phyloP scores from a whole-genome alignment of 2,329 filamentous ascomycete genomes.

The Penicillium paneum region DNA sequence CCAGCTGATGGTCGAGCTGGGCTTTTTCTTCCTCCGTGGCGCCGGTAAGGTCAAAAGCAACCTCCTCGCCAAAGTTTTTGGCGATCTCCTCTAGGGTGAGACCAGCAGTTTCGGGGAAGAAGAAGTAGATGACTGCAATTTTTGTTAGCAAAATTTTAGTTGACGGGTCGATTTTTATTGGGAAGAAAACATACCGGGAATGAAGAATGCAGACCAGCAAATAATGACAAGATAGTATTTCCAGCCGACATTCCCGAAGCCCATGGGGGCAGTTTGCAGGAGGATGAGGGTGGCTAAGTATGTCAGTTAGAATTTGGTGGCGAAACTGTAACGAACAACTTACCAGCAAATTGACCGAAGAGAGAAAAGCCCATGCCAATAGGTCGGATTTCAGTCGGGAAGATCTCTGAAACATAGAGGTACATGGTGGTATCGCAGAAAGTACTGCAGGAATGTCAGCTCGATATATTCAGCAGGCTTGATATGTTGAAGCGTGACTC shows the following conservation, averaged over 20 bases:
- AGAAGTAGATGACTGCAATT: slow-evolving; percentile 43
- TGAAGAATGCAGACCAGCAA: slow-evolving; percentile 43
- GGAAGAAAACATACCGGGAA: slow-evolving; percentile 31
- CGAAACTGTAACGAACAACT: not conserved
- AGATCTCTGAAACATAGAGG: slow-evolving; percentile 47
- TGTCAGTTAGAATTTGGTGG: not conserved
- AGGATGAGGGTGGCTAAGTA: slow-evolving; percentile 46
- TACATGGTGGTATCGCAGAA: slow-evolving; percentile 50
- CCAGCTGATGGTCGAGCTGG: slow-evolving; percentile 18
- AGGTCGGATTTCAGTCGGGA: slow-evolving; percentile 50
- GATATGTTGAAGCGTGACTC: slow-evolving; percentile 10
- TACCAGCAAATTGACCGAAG: slow-evolving; percentile 49
- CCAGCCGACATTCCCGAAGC: slow-evolving; percentile 48
- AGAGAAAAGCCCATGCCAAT: slow-evolving; percentile 54
- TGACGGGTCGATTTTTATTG: not conserved
- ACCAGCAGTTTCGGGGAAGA: slow-evolving; percentile 44
- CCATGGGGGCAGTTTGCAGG: slow-evolving; percentile 47
- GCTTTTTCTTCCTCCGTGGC: slow-evolving; percentile 41
- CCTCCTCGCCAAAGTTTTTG: slow-evolving; percentile 50
- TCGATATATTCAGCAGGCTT: not conserved
- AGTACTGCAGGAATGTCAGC: slow-evolving; percentile 31
- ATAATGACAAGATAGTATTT: slow-evolving; percentile 52
- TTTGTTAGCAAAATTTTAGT: slow-evolving; percentile 4
- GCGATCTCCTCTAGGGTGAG: slow-evolving; percentile 48
- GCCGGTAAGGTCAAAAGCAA: slow-evolving; percentile 47